Conservation (phyloP, 2,329 filamentous ascomycete species). For the Sarocladium kiliense region DNA sequence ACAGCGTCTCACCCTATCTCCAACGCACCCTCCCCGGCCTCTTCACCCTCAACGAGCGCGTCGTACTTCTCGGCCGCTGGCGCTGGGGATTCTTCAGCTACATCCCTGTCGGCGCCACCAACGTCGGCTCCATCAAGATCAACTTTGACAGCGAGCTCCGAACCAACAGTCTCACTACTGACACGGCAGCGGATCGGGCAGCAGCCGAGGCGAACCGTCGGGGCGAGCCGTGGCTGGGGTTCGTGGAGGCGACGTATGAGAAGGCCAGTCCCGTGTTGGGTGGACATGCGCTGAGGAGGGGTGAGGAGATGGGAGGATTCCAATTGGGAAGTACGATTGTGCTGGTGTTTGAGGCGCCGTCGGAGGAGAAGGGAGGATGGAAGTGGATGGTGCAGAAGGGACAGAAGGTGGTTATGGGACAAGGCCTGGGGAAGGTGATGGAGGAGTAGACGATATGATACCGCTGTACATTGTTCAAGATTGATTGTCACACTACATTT, state of each 20-base stretch:
- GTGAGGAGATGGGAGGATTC: slow-evolving; percentile 98
- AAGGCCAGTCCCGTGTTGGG: slow-evolving; percentile 70
- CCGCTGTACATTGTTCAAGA: not conserved
- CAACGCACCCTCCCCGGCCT: slow-evolving; percentile 88
- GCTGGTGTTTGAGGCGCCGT: slow-evolving; percentile 89
- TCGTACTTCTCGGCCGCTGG: slow-evolving; percentile 90
- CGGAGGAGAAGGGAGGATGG: slow-evolving; percentile 63
- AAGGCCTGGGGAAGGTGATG: slow-evolving; percentile 74
- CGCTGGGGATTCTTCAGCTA: slow-evolving; percentile 97
- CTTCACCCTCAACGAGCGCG: slow-evolving; percentile 94
- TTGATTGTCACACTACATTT: too few species aligned
- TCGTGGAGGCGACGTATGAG: slow-evolving; percentile 84
- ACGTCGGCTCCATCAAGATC: slow-evolving; percentile 93
- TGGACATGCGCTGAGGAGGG: slow-evolving; percentile 77
- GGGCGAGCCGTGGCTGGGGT: slow-evolving; percentile 84
- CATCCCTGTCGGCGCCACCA: slow-evolving; percentile 92
- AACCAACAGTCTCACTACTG: slow-evolving; percentile 86
- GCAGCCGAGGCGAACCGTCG: slow-evolving; percentile 71
- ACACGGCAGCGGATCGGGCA: slow-evolving; percentile 83
- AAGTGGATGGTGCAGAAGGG: slow-evolving; percentile 84
- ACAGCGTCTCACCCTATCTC: slow-evolving; percentile 90
- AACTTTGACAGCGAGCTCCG: slow-evolving; percentile 95
- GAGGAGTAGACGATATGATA: slow-evolving; percentile 30
- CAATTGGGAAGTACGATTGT: slow-evolving; percentile 93
- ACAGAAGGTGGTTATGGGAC: slow-evolving; percentile 81